phyloP scores from a whole-genome alignment of 768 basidiomycete genomes.

The Roridomyces roridus region DNA sequence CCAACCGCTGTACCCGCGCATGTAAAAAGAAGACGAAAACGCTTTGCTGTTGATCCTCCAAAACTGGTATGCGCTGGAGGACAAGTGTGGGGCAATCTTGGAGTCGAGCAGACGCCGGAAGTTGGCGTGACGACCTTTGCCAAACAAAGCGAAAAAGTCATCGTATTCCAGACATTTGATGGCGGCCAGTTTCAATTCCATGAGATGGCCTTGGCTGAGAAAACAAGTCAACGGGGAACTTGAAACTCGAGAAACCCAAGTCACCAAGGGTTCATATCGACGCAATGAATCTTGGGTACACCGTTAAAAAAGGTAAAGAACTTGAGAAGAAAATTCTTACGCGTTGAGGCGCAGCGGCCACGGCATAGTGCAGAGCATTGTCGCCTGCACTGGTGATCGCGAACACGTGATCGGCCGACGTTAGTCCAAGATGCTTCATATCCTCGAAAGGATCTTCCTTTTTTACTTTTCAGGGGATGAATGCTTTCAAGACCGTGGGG shows the following conservation, averaged over 20 bases:
- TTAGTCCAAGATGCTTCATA: constrained; percentile 65
- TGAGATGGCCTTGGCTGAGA: constrained; percentile 73
- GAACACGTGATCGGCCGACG: constrained; percentile 67
- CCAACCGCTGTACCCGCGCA: constrained; percentile 70
- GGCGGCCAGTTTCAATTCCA: constrained; percentile 80
- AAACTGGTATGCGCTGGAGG: constrained; percentile 77
- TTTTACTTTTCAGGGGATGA: neutral
- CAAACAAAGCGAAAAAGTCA: constrained; percentile 74
- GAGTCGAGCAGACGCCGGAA: constrained; percentile 68
- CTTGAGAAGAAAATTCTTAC: constrained; percentile 33
- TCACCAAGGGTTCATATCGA: constrained; percentile 60
- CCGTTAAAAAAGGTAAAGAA: neutral
- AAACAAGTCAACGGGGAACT: neutral
- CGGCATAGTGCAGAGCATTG: constrained; percentile 82
- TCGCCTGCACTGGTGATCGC: constrained; percentile 82
- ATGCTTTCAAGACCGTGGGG: neutral
- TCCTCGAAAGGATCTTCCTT: constrained; percentile 81
- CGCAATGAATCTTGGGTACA: constrained; percentile 59
- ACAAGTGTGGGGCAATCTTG: constrained; percentile 69
- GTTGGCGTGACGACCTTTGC: constrained; percentile 60
- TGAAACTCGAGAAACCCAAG: neutral
- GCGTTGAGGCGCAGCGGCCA: constrained; percentile 62
- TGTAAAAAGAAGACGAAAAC: constrained; percentile 66
- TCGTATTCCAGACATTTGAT: constrained; percentile 60
- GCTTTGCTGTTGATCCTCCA: constrained; percentile 68